phyloP scores from a whole-genome alignment of 1,284 basidiomycete species.

The Cryptococcus neoformans region DNA sequence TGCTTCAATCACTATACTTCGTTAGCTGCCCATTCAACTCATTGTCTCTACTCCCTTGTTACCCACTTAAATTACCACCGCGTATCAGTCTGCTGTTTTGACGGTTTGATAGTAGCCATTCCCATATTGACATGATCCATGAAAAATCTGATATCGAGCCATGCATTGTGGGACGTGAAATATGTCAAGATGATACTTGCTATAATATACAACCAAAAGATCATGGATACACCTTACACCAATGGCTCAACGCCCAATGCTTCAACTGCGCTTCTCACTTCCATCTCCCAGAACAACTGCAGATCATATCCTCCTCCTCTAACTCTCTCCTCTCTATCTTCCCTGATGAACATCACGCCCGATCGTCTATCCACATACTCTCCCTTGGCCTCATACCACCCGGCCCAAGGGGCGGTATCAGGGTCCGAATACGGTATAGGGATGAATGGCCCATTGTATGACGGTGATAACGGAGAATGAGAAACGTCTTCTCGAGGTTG shows the following conservation, averaged over 20 bases:
- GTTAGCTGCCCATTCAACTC: too few species aligned
- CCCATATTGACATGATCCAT: too few species aligned
- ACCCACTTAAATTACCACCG: too few species aligned
- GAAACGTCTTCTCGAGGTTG: constrained; percentile 2
- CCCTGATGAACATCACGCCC: constrained; percentile 66
- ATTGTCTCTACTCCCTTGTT: too few species aligned
- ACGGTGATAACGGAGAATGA: constrained; percentile 35
- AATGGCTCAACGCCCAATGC: constrained; percentile 55
- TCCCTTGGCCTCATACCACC: constrained; percentile 27
- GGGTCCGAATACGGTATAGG: constrained; percentile 43
- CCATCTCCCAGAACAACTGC: constrained; percentile 82
- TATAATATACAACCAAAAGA: too few species aligned
- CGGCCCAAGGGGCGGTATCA: constrained; percentile 17
- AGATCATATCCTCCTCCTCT: constrained; percentile 78
- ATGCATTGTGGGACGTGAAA: too few species aligned
- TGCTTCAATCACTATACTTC: too few species aligned
- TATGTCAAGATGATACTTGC: too few species aligned
- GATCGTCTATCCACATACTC: constrained; percentile 49
- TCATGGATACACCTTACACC: background rate
- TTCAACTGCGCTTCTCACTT: constrained; percentile 70
- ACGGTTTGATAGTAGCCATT: too few species aligned
- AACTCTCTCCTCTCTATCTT: constrained; percentile 74
- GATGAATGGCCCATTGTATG: constrained; percentile 45
- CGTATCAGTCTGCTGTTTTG: too few species aligned
- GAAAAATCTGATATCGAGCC: too few species aligned